phyloP scores from a whole-genome alignment of 1,284 basidiomycete genomes.

The Paramarasmius palmivorus region DNA sequence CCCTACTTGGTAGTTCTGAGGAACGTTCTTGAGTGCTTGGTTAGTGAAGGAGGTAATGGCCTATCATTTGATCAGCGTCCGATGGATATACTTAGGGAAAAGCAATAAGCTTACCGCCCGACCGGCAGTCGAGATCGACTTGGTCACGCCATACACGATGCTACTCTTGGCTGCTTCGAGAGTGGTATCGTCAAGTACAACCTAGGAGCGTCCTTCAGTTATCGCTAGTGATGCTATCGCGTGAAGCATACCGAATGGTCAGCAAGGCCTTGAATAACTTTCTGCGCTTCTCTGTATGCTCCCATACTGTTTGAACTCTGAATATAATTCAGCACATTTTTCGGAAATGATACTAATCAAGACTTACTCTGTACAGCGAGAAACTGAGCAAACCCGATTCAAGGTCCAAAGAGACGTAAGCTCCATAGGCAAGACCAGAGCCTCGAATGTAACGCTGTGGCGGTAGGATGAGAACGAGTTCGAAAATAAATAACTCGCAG shows the following conservation, averaged over 20 bases:
- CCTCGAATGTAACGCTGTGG: slow-evolving; percentile 82
- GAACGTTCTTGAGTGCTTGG: slow-evolving; percentile 81
- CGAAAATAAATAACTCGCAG: background rate
- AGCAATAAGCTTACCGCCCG: slow-evolving; percentile 64
- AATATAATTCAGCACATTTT: background rate
- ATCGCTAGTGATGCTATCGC: slow-evolving; percentile 11
- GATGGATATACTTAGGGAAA: background rate
- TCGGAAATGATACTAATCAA: background rate
- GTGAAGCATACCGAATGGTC: slow-evolving; percentile 71
- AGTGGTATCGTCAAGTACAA: slow-evolving; percentile 79
- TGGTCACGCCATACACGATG: slow-evolving; percentile 84
- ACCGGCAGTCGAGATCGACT: slow-evolving; percentile 80
- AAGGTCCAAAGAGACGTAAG: slow-evolving; percentile 75
- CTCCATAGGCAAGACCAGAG: slow-evolving; percentile 92
- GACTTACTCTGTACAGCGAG: slow-evolving; percentile 76
- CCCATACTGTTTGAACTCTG: slow-evolving; percentile 87
- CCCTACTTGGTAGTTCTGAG: slow-evolving; percentile 72
- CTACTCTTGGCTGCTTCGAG: slow-evolving; percentile 93
- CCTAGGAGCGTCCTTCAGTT: slow-evolving; percentile 43
- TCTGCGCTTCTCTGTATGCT: slow-evolving; percentile 82
- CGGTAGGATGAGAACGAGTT: slow-evolving; percentile 5
- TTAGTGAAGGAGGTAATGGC: slow-evolving; percentile 82
- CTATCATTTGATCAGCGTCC: slow-evolving; percentile 38
- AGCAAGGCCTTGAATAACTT: slow-evolving; percentile 74
- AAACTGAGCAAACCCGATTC: slow-evolving; percentile 87